A percentile compares a stretch with the other conserved stretches of the same genome.
Evolutionary conservation across 306 rosid genomes (phyloP).

Genomic region (Cucumis cinereus): DNA sequence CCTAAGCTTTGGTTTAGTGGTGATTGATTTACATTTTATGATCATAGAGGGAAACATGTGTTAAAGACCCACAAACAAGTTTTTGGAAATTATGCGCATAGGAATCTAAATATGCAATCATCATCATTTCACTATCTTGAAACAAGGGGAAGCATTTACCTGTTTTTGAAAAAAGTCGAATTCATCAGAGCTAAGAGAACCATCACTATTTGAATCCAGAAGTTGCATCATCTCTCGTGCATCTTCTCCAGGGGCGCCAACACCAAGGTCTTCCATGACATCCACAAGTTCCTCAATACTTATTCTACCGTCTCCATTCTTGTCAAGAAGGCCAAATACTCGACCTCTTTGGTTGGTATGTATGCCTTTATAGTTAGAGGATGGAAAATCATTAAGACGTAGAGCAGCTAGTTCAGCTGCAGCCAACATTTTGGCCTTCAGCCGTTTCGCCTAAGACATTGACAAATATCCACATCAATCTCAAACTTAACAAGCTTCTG

Average conservation of each 20-base stretch:
- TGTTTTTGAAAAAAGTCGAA: slow-evolving; percentile 54
- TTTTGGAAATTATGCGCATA: not conserved
- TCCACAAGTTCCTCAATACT: slow-evolving; percentile 82
- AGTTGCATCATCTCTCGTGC: slow-evolving; percentile 56
- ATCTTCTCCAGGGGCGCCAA: slow-evolving; percentile 88
- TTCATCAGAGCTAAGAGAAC: slow-evolving; percentile 53
- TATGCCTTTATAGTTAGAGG: slow-evolving; percentile 29
- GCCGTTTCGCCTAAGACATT: slow-evolving; percentile 60
- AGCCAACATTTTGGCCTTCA: slow-evolving; percentile 78
- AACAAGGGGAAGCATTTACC: slow-evolving; percentile 23
- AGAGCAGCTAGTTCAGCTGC: slow-evolving; percentile 93
- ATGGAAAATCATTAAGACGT: slow-evolving; percentile 68
- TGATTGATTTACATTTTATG: not conserved
- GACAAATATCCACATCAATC: slow-evolving; percentile 8
- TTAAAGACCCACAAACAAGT: not conserved
- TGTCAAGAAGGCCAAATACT: slow-evolving; percentile 76
- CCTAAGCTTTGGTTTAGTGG: not conserved
- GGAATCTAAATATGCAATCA: not conserved
- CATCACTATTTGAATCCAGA: slow-evolving; percentile 52
- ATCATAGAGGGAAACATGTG: too few relatives aligned
- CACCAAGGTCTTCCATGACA: slow-evolving; percentile 95
- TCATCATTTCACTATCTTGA: not conserved
- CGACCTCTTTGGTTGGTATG: slow-evolving; percentile 45
- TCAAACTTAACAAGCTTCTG: not conserved
- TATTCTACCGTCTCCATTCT: slow-evolving; percentile 87